phyloP scores from a whole-genome alignment of 306 rosid genomes.

The Lotus japonicus region DNA sequence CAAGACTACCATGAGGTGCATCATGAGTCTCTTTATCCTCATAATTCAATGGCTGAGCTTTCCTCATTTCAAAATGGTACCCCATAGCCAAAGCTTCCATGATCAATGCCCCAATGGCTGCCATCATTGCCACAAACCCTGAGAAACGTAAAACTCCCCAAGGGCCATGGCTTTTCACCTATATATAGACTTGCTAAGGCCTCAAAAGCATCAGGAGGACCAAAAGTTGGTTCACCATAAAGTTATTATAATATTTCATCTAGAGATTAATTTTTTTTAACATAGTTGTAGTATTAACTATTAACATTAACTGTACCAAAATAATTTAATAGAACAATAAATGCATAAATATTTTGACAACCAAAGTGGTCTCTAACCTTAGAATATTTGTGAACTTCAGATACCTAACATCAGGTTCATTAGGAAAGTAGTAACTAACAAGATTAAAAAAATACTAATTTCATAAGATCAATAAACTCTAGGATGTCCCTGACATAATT shows the following conservation, averaged over 20 bases:
- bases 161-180: constrained; percentile 47
- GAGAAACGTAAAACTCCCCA: constrained; percentile 51
- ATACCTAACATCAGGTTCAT: constrained; percentile 9
- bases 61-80: constrained; percentile 27
- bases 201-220: constrained; percentile 51
- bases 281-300: too few species aligned
- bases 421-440: too few species aligned
- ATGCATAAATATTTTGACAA: too few species aligned
- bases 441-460: constrained; percentile 10
- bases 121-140: constrained; percentile 56
- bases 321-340: too few species aligned
- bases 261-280: neutral
- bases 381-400: constrained; percentile 1
- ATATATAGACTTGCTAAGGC: constrained; percentile 43
- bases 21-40: constrained; percentile 20
- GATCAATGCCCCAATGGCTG: constrained; percentile 50
- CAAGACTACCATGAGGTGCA: neutral
- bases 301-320: too few species aligned
- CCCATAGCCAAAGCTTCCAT: constrained; percentile 51
- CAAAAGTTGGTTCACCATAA: too few species aligned
- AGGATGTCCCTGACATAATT: neutral
- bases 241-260: too few species aligned
- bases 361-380: neutral
- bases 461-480: constrained; percentile 4
- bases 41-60: constrained; percentile 25